Conservation (phyloP, 2,329 filamentous ascomycete species). For the Epichloe baconii region DNA sequence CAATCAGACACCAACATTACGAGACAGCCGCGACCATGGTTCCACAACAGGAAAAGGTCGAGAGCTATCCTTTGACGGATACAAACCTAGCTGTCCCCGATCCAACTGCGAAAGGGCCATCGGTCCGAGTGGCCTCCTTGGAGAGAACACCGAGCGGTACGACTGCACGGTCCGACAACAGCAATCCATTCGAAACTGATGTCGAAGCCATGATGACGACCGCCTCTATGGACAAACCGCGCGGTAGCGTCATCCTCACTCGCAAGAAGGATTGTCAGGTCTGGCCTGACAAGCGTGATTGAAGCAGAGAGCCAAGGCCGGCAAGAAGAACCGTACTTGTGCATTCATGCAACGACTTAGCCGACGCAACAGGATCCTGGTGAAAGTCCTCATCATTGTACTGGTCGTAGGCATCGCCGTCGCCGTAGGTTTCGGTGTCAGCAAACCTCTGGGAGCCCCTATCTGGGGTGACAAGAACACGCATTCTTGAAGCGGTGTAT, state of each 20-base stretch:
- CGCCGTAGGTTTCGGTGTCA: conserved; percentile 45
- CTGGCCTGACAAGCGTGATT: conserved; percentile 47
- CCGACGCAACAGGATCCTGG: conserved; percentile 39
- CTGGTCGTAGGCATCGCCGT: conserved; percentile 41
- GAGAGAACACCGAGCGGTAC: conserved; percentile 23
- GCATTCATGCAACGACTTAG: conserved; percentile 39
- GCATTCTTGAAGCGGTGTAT: background rate
- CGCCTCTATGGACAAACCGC: conserved; percentile 20
- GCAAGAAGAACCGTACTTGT: conserved; percentile 39
- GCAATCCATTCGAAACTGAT: conserved; percentile 44
- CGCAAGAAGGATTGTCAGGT: conserved; percentile 38
- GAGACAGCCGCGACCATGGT: conserved; percentile 6
- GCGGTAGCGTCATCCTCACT: conserved; percentile 13
- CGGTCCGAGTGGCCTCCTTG: background rate
- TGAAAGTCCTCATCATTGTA: conserved; percentile 39
- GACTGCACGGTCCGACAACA: conserved; percentile 29
- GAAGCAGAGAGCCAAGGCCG: conserved; percentile 44
- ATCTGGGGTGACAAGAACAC: conserved; percentile 34
- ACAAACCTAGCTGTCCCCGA: conserved; percentile 15
- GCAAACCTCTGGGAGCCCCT: conserved; percentile 45
- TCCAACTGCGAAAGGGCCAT: conserved; percentile 7
- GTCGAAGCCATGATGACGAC: conserved; percentile 38
- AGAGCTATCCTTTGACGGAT: conserved; percentile 9
- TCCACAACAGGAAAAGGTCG: conserved; percentile 15
- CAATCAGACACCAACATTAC: background rate